Evolutionary conservation across 768 basidiomycete genomes (phyloP), one percentile per base, ranked within the genome.

Genomic region (Lactifluus pinguis): DNA sequence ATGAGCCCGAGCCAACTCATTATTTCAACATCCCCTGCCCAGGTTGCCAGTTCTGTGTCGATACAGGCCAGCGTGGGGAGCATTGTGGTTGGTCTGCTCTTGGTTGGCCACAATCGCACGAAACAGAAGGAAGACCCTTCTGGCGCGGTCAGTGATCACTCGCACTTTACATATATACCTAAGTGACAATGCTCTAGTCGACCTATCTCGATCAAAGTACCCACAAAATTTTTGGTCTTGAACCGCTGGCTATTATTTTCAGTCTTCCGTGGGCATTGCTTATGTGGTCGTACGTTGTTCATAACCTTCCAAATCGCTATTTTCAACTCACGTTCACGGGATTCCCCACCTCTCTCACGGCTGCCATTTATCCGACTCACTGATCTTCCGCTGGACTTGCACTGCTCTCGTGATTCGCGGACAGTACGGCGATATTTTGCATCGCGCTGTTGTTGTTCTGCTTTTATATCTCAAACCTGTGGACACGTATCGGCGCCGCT

Each of bases 261-360:
- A 79, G 80, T 57, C 67, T 85, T 10, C 83, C 83, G 0, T 80
- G 80, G 59, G 79, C 80, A 1, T 69, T 83, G 29, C 72, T 85
- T 36, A 77, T 85, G 74, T 85, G 83, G 83, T 77, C 76, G 83
- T 83, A 66, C 69, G 82, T 76, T 36, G 6, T 47, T 14, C 39
- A 7, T 41, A 48, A 5, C 21, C 14, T 13, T 3, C 13, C 1
- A 17, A 29, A 42, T 17, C 32, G 21, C 17, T n/a, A 6, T 7
- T 9, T 11, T 17, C 17, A 7, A 19, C 6, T 49, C 19, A 21
- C 6, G 10, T 49, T 29, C 17, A 30, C 4, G 9, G 19, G 19
- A 38, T 15, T n/a, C n/a, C n/a, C n/a, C n/a, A n/a, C n/a, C n/a
- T n/a, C 25, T 2, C 15, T 8, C 7, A 6, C 4, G 14, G 41